Percentiles rank a stretch among this genome's conserved stretches.
These are phyloP conservation scores for Tagetes patula DNA, from an alignment of 129 eudicot species.

Conservation along the genomic window DNA sequence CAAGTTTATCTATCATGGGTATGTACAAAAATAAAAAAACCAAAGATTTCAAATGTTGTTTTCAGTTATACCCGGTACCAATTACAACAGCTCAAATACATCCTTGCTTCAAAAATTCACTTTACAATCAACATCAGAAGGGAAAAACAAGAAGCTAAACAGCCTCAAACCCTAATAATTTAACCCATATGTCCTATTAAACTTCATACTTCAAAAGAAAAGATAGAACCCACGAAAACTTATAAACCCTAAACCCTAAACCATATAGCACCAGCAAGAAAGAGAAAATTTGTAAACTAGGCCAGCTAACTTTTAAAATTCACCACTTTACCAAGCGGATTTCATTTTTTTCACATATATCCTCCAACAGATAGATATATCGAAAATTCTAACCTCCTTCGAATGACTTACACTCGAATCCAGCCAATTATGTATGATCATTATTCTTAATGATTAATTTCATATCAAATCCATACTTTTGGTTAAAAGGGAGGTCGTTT, in stretches of 20 bases:
- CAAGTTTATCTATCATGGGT: background rate
- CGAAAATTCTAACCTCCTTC: constrained; percentile 46
- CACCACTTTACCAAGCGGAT: constrained; percentile 36
- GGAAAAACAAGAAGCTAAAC: constrained; percentile 12
- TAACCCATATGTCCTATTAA: constrained; percentile 29
- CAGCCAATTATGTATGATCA: constrained; percentile 29
- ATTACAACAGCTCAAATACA: constrained; percentile 52
- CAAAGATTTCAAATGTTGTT: constrained; percentile 21
- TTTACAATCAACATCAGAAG: constrained; percentile 52
- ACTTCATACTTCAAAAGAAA: constrained; percentile 25
- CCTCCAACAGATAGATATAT: constrained; percentile 36
- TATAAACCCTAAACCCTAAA: too few species aligned
- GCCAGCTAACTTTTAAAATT: constrained; percentile 34
- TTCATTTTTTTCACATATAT: constrained; percentile 32
- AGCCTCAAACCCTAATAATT: constrained; percentile 39
- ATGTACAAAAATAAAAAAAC: background rate
- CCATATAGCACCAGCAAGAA: constrained; percentile 15
- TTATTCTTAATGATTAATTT: constrained; percentile 4
- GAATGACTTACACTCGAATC: constrained; percentile 46
- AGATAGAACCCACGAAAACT: too few species aligned
- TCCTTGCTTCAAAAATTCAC: constrained; percentile 60
- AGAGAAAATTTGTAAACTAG: constrained; percentile 10
- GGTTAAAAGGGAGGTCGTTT: constrained; percentile 20
- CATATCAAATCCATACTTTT: constrained; percentile 23
- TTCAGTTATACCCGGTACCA: constrained; percentile 46